phyloP scores from a whole-genome alignment of 2,329 filamentous ascomycete species.

The Sporothrix pseudoabietina region DNA sequence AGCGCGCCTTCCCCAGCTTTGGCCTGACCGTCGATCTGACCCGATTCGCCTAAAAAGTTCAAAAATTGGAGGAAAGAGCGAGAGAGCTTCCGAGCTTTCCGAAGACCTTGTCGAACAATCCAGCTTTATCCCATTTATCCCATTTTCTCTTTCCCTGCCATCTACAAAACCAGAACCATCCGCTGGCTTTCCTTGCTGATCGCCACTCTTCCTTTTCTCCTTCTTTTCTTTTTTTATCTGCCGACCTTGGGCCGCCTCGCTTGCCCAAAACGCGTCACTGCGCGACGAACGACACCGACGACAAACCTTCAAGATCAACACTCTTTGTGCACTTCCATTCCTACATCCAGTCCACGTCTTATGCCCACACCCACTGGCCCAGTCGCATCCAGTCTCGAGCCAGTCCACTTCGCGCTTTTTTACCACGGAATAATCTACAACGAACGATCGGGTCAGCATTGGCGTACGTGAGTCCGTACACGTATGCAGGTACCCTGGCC shows the following conservation, averaged over 20 bases:
- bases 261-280: background rate
- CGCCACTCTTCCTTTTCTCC: background rate
- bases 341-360: too few relatives aligned
- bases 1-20: slow-evolving; percentile 8
- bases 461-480: background rate
- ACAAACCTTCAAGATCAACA: background rate
- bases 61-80: background rate
- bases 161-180: background rate
- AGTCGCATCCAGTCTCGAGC: too few relatives aligned
- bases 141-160: background rate
- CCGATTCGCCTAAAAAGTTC: background rate
- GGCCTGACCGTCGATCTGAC: background rate
- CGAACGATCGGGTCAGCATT: background rate
- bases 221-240: background rate
- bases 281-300: background rate
- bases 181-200: background rate
- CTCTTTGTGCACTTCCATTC: background rate
- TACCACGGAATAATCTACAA: background rate
- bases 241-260: background rate
- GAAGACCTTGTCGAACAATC: background rate
- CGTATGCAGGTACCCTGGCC: background rate
- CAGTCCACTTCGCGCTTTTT: background rate
- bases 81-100: slow-evolving; percentile 8
- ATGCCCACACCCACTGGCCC: too few relatives aligned
- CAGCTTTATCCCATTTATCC: too few relatives aligned